Evolutionary conservation across 306 rosid genomes (phyloP), one percentile per base, ranked within the genome.

Genomic region (Acmispon strigosus): DNA sequence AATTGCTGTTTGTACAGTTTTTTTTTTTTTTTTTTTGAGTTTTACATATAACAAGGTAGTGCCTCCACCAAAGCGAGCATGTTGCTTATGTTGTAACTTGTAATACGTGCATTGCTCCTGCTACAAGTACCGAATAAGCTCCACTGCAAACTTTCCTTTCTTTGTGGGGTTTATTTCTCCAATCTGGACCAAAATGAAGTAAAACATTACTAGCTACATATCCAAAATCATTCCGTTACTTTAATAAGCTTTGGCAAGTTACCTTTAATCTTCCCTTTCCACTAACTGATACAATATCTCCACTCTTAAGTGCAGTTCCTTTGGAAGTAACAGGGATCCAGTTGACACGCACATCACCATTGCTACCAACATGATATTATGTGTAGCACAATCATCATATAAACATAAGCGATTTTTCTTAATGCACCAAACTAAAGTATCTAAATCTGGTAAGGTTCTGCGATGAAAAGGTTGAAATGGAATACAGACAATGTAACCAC

Each of bases 181-280:
- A 8, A 93, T 83, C 96, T 92, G 89, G 54, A 77, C 56, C 75
- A 67, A 66, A 39, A 51, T 54, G 55, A 70, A 27, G 7, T 16
- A 36, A 29, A 74, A 62, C 61, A 71, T 58, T 53, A 48, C 39
- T 42, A 27, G 65, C 47, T 60, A 62, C 39, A 13, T 48, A 52
- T 36, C 17, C 42, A 47, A 53, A 65, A 47, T 60, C 63, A 56
- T 78, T 62, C 14, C 51, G 19, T 70, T 66, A 58, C 4, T 63
- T 71, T 39, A 2, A 27, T 52, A 59, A 62, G 64, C 57, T 68
- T 64, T 18, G 55, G 67, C 12, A 76, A 45, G 78, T 75, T 56
- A 88, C 97, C 94, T 88, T 88, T 48, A 93, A 82, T 83, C 93
- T 86, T 75, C 98, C 98, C 82, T 37, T 81, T 54, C 97, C 97